Base-by-base conservation (phyloP, 306 rosid genomes). In the Carpinus viminea region DNA sequence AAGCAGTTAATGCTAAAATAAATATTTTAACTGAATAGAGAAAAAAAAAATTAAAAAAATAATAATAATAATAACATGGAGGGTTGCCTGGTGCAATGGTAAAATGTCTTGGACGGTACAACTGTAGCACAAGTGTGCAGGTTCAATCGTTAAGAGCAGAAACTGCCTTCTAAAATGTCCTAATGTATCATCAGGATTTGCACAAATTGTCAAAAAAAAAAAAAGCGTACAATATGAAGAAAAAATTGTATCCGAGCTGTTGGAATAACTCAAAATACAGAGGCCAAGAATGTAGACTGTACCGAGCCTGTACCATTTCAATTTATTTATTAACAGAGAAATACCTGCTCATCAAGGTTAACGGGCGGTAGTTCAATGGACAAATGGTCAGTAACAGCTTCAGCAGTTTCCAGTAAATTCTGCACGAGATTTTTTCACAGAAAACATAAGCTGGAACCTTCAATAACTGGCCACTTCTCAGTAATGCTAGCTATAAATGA, bases 311-410 rank as follows among this genome's bases (percentile, higher is more conserved):
- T 24, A 66, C 45, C 20, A 43, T 47, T 68, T 62, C 66, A 46
- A 65, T 46, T 81, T 73, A 41, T 45, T 48, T 48, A 73, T 53
- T 72, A 69, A 34, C 7, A 8, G 45, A 50, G 66, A 76, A 36
- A 72, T 83, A 91, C 96, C 93, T 85, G 91, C 62, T 80, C 90
- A 28, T 73, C 89, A 26, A 89, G 78, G 84, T 71, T 73, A 28
- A 87, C 82, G 38, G 81, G 80, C 64, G 83, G 82, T 78, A 86
- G 64, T 81, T 84, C 87, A 69, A 89, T 75, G 78, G 90, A 81
- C 48, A 86, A 51, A 48, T 65, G 75, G 50, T 81, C 68, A 8
- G 82, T 70, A 73, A 81, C 85, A 46, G 86, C 83, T 84, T 80
- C 88, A 45, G 83, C 78, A 72, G 89, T 73, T 82, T 80, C 87